Percentiles rank a stretch among this genome's conserved stretches.
Conservation (phyloP, 2,329 filamentous ascomycete genomes). For the Beauveria sp. region DNA sequence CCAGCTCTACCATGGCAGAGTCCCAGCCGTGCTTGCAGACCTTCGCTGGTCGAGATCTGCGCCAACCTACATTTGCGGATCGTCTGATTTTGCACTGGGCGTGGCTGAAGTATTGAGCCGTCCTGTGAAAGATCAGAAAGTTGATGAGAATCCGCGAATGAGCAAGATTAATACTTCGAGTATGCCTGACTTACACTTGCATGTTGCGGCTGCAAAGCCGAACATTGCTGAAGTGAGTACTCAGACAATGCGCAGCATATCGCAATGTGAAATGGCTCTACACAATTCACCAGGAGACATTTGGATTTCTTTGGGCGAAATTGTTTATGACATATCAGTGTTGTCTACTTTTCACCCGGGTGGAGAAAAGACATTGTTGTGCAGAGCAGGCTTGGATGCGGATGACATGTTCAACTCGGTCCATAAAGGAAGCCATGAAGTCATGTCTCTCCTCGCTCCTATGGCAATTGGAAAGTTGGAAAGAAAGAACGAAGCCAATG, state of each 20-base stretch:
- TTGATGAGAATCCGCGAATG: neutral
- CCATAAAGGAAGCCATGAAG: neutral
- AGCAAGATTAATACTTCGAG: neutral
- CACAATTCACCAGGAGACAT: slow-evolving; percentile 1
- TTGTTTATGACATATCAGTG: neutral
- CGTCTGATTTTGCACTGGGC: neutral
- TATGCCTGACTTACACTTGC: neutral
- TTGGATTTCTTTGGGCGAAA: neutral
- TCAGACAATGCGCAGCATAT: neutral
- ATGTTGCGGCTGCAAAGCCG: neutral
- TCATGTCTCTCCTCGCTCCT: neutral
- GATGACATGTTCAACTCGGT: slow-evolving; percentile 3
- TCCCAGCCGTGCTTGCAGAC: neutral
- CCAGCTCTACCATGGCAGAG: neutral
- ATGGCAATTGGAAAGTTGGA: neutral
- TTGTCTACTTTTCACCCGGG: neutral
- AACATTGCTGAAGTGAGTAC: neutral
- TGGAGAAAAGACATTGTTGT: neutral
- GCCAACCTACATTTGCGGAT: neutral
- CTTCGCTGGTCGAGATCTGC: neutral
- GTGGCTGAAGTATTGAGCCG: neutral
- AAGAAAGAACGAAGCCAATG: neutral
- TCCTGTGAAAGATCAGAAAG: neutral
- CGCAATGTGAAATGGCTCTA: neutral
- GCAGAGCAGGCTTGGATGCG: neutral